These are phyloP conservation scores for Raphidocelis subcapitata DNA, from an alignment of 139 green algal genomes.

Conservation along the genomic window DNA sequence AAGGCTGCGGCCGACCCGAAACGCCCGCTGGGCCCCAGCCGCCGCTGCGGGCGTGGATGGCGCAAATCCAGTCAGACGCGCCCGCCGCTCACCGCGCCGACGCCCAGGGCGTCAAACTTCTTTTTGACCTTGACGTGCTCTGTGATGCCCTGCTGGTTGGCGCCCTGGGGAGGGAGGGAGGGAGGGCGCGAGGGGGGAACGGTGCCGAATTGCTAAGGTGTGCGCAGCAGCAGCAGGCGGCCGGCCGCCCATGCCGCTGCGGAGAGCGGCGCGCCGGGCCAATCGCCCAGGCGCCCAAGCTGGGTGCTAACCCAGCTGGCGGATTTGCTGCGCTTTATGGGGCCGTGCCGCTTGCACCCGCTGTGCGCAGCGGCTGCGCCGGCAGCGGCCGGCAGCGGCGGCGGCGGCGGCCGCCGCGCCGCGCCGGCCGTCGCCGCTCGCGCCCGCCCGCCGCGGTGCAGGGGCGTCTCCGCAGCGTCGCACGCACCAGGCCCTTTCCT, in stretches of 20 bases:
- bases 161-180: constrained; percentile 46
- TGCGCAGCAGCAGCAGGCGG: background rate
- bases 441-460: too few species aligned
- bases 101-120: constrained; percentile 76
- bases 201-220: too few species aligned
- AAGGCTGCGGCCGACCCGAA: too few species aligned
- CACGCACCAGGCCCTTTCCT: constrained; percentile 74
- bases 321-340: background rate
- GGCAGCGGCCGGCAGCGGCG: too few species aligned
- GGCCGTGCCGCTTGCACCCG: background rate
- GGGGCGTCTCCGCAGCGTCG: background rate
- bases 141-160: constrained; percentile 81
- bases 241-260: background rate
- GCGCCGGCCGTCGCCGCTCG: too few species aligned
- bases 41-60: too few species aligned
- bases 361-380: too few species aligned
- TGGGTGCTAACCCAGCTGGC: background rate
- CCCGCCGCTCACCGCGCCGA: constrained; percentile 62
- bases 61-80: too few species aligned
- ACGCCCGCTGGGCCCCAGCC: too few species aligned
- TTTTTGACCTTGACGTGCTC: constrained; percentile 85
- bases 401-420: too few species aligned
- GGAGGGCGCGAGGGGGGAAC: background rate
- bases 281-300: background rate
- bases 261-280: background rate